A percentile compares a stretch with the other conserved stretches of the same genome.
These are phyloP conservation scores for Mercurialis annua DNA, from an alignment of 345 rosid genomes.

Conservation along the genomic window DNA sequence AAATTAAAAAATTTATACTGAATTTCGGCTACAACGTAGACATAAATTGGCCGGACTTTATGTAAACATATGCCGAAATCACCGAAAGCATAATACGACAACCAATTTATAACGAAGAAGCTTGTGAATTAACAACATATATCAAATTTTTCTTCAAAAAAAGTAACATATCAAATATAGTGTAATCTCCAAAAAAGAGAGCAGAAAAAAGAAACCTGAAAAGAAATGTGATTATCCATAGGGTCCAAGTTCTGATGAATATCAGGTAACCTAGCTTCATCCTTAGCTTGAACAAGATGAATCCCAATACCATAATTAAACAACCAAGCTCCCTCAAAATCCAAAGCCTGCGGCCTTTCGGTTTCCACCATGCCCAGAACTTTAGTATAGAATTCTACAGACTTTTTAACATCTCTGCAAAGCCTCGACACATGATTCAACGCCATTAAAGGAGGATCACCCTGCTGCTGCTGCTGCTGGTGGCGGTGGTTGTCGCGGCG, in stretches of 20 bases:
- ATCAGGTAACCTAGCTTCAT: conserved; percentile 42
- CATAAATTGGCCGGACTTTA: no score
- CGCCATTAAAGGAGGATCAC: conserved; percentile 48
- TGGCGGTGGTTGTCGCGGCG: no score
- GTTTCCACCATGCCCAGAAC: conserved; percentile 58
- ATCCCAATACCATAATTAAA: conserved; percentile 73
- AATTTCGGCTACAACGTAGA: no score
- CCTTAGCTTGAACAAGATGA: conserved; percentile 53
- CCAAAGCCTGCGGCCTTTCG: conserved; percentile 46
- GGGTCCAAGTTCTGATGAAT: conserved; percentile 39
- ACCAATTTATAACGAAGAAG: no score
- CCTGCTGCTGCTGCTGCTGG: background rate
- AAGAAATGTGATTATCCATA: conserved; percentile 72
- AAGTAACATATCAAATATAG: no score
- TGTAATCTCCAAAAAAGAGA: background rate
- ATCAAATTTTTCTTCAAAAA: no score
- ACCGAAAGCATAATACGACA: no score
- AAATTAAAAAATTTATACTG: no score
- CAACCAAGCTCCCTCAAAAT: conserved; percentile 67
- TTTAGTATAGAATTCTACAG: conserved; percentile 52
- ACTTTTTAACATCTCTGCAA: conserved; percentile 50
- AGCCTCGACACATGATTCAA: conserved; percentile 69
- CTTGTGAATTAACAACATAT: no score
- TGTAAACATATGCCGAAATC: no score
- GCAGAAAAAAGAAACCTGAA: conserved; percentile 32